Base-by-base conservation (phyloP, 129 eudicot species). In the Tanacetum coccineum region DNA sequence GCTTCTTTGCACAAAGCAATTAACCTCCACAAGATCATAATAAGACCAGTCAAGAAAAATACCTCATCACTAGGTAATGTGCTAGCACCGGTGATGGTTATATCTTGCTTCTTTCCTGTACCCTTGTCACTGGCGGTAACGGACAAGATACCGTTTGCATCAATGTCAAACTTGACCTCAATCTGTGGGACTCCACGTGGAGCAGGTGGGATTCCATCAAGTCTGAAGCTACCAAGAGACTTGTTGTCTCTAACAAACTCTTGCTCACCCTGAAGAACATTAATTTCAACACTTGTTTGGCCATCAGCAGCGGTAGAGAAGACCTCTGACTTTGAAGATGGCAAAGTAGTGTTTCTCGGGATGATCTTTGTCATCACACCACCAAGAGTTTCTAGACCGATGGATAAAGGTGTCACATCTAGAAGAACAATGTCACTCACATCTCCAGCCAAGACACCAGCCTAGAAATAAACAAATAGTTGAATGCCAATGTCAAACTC, bases 301-400 rank as follows among this genome's bases (percentile, higher is more conserved):
- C 99, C 99, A 71, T 94, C 99, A 42, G 99, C 96, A 50, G 99
- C 99, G 2, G 99, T 94, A 22, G 99, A 94, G 90, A 94, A 94
- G 18, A 94, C 80, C 25, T 94, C 99, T 0, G 99, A 94, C 70
- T 93, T 94, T 44, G 99, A 22, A 94, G 10, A 96, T 89, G 74
- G 99, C 96, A 94, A 64, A 9, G 99, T 94, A 30, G 99, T 94
- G 59, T 94, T 94, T 62, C 99, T 76, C 25, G 95, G 95, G 53
- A 94, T 94, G 32, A 94, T 94, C 86, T 94, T 94, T 60, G 99
- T 94, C 99, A 94, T 94, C 26, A 94, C 99, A 54, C 99, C 99
- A 21, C 99, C 99, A 51, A 94, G 93, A 13, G 99, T 94, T 79
- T 94, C 99, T 71, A 94, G 80, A 22, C 99, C 99, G 39, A 94